phyloP scores from a whole-genome alignment of 495 filamentous ascomycete genomes.

The Xylaria longipes region DNA sequence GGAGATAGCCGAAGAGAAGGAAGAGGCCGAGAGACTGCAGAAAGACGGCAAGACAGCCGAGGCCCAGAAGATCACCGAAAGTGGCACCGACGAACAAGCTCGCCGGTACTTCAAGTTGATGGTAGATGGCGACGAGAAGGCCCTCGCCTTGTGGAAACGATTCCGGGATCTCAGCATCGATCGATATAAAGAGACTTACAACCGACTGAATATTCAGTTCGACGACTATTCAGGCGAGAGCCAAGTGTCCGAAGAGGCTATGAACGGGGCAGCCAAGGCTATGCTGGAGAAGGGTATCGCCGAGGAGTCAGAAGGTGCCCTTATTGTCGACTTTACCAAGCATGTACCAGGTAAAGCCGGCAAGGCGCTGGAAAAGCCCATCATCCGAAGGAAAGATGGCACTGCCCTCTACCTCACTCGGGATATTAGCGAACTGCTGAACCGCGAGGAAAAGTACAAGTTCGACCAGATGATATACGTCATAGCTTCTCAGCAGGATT shows the following conservation, averaged over 20 bases:
- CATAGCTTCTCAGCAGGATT: conserved; percentile 65
- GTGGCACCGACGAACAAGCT: conserved; percentile 67
- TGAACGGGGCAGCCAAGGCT: conserved; percentile 68
- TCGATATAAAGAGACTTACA: conserved; percentile 78
- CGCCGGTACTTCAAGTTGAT: conserved; percentile 89
- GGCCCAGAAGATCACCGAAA: conserved; percentile 54
- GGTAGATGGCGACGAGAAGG: conserved; percentile 79
- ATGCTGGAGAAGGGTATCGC: conserved; percentile 77
- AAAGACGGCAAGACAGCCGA: conserved; percentile 50
- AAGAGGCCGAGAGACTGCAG: conserved; percentile 54
- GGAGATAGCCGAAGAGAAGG: conserved; percentile 63
- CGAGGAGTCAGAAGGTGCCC: conserved; percentile 84
- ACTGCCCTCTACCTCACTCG: conserved; percentile 70
- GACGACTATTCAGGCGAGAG: conserved; percentile 95
- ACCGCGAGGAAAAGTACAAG: conserved; percentile 65
- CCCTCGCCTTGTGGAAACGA: conserved; percentile 79
- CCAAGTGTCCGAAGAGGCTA: conserved; percentile 83
- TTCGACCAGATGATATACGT: conserved; percentile 76
- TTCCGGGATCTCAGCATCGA: conserved; percentile 91
- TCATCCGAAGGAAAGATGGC: conserved; percentile 66
- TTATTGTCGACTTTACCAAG: conserved; percentile 87
- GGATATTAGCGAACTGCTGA: conserved; percentile 68
- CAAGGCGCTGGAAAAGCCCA: conserved; percentile 62
- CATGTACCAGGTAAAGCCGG: conserved; percentile 65
- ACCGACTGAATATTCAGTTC: conserved; percentile 87